Conservation (phyloP, 1,284 basidiomycete genomes). For the Sutorius eximius region DNA sequence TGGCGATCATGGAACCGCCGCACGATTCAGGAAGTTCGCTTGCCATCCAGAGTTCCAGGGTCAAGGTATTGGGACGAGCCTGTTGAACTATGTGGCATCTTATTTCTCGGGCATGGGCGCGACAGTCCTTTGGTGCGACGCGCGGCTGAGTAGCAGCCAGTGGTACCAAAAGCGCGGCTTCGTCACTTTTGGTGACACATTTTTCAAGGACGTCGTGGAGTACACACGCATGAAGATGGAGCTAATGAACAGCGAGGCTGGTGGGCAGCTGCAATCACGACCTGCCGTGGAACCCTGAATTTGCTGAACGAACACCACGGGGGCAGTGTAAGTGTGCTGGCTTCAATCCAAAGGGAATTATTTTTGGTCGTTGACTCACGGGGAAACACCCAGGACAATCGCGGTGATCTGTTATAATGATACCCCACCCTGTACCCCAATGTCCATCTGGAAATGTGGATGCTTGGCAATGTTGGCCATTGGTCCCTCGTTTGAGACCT, state of each 20-base stretch:
- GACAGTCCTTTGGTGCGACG: slow-evolving; percentile 56
- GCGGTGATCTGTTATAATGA: slow-evolving; percentile 3
- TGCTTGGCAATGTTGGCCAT: slow-evolving; percentile 1
- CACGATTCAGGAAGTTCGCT: slow-evolving; percentile 64
- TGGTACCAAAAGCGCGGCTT: slow-evolving; percentile 61
- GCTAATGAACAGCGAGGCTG: slow-evolving; percentile 4
- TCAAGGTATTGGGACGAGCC: slow-evolving; percentile 50
- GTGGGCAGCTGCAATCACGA: background rate
- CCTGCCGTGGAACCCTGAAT: background rate
- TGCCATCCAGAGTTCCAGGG: slow-evolving; percentile 48
- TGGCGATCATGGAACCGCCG: slow-evolving; percentile 21
- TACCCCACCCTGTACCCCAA: slow-evolving; percentile 20
- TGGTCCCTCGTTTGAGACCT: background rate
- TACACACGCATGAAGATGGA: slow-evolving; percentile 53
- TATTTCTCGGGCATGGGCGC: slow-evolving; percentile 41
- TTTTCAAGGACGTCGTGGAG: slow-evolving; percentile 53
- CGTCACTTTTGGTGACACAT: slow-evolving; percentile 45
- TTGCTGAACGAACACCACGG: background rate
- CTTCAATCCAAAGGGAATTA: background rate
- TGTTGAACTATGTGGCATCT: slow-evolving; percentile 45
- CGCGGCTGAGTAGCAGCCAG: slow-evolving; percentile 41
- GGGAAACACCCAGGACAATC: slow-evolving; percentile 9
- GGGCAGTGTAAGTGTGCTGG: slow-evolving; percentile 4
- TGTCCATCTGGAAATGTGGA: slow-evolving; percentile 5
- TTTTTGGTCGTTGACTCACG: slow-evolving; percentile 12